phyloP scores from a whole-genome alignment of 306 rosid species.

The Quillaja saponaria region DNA sequence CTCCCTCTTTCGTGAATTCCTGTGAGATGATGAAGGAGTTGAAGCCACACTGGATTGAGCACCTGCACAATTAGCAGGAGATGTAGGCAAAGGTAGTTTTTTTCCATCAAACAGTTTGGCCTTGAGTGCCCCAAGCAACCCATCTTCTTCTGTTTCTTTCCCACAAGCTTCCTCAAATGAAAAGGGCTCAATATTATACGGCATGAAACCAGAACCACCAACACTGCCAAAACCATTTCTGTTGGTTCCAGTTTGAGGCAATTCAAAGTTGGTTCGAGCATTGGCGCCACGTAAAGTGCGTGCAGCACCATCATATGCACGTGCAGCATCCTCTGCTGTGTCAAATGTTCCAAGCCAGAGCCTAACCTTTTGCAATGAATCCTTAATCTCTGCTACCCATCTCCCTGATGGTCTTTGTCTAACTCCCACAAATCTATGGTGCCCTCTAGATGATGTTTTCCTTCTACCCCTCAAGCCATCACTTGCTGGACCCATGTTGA shows the following conservation, averaged over 20 bases:
- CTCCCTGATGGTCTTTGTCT: conserved; percentile 77
- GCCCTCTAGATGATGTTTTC: conserved; percentile 67
- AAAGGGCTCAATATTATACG: conserved; percentile 47
- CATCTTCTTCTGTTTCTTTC: conserved; percentile 35
- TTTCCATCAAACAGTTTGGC: conserved; percentile 55
- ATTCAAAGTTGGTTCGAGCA: conserved; percentile 73
- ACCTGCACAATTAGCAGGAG: conserved; percentile 8
- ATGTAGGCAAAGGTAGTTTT: conserved; percentile 19
- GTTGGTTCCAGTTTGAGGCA: conserved; percentile 23
- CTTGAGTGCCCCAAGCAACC: conserved; percentile 64
- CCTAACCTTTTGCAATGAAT: conserved; percentile 69
- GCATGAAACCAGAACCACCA: conserved; percentile 7
- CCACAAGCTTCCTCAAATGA: conserved; percentile 53
- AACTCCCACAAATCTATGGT: conserved; percentile 67
- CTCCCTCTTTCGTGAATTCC: conserved; percentile 26
- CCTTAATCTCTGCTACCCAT: conserved; percentile 91
- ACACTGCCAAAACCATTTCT: neutral
- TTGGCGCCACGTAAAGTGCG: conserved; percentile 65
- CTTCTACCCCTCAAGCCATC: conserved; percentile 39
- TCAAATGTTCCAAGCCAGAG: conserved; percentile 84
- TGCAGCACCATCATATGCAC: conserved; percentile 67
- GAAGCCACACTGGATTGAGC: conserved; percentile 23
- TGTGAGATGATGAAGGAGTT: conserved; percentile 16
- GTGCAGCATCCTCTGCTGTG: conserved; percentile 68
- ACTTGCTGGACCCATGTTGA: conserved; percentile 35